phyloP scores from a whole-genome alignment of 2,329 filamentous ascomycete species.

The Ramichloridium luteum region DNA sequence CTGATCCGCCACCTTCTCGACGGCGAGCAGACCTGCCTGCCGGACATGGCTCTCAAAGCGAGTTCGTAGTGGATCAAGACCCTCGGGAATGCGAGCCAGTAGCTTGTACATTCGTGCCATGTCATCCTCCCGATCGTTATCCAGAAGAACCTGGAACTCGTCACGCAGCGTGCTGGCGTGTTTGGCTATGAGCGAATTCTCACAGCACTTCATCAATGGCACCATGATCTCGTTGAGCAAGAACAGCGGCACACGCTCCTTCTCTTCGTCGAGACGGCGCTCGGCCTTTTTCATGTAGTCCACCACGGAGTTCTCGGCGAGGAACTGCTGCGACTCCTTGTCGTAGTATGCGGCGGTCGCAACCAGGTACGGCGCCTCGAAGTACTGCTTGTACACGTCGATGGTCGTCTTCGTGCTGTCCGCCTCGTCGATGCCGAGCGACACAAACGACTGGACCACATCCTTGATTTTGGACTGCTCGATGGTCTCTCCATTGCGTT shows the following conservation, averaged over 20 bases:
- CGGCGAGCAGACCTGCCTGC: constrained; percentile 74
- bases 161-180: constrained; percentile 79
- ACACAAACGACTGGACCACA: constrained; percentile 90
- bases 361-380: constrained; percentile 81
- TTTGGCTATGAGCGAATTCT: constrained; percentile 77
- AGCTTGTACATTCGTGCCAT: constrained; percentile 94
- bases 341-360: constrained; percentile 81
- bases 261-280: constrained; percentile 76
- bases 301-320: constrained; percentile 92
- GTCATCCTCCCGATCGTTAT: constrained; percentile 90
- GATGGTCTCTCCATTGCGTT: constrained; percentile 93
- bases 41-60: constrained; percentile 89
- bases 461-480: constrained; percentile 95
- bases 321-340: constrained; percentile 83
- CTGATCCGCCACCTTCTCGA: constrained; percentile 80
- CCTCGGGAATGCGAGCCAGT: constrained; percentile 77
- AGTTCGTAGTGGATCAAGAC: constrained; percentile 72
- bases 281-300: constrained; percentile 99
- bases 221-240: constrained; percentile 80
- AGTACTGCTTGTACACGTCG: constrained; percentile 85
- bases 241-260: constrained; percentile 84
- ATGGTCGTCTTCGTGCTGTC: constrained; percentile 89
- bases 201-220: constrained; percentile 74
- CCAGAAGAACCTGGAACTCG: constrained; percentile 86
- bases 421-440: constrained; percentile 82